Conservation (phyloP, 495 filamentous ascomycete genomes). For the Gamarada debralockiae region DNA sequence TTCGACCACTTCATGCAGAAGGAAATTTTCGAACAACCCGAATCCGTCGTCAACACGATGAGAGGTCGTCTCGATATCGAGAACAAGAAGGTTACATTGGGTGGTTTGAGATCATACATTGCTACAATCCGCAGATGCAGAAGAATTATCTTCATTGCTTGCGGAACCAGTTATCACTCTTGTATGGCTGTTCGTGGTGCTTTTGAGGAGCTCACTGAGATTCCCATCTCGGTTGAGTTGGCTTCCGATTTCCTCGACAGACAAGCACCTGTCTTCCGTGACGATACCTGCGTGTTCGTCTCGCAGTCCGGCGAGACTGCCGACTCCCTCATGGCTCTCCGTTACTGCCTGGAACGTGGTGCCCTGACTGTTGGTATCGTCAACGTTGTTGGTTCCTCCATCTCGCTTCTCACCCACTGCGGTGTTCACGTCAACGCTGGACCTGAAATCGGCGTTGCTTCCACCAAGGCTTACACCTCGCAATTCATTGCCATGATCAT, state of each 20-base stretch:
- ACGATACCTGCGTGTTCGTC: slow-evolving; percentile 98
- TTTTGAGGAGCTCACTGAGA: slow-evolving; percentile 97
- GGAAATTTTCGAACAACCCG: slow-evolving; percentile 99
- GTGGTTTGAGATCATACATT: slow-evolving; percentile 93
- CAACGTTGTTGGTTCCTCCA: slow-evolving; percentile 96
- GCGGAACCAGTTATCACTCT: slow-evolving; percentile 95
- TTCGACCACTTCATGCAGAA: slow-evolving; percentile 99
- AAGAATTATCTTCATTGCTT: slow-evolving; percentile 96
- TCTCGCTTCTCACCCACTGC: slow-evolving; percentile 96
- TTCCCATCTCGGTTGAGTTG: slow-evolving; percentile 93
- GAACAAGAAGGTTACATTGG: slow-evolving; percentile 91
- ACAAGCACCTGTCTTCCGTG: slow-evolving; percentile 97
- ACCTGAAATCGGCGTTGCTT: slow-evolving; percentile 97
- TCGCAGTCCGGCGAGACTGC: slow-evolving; percentile 98
- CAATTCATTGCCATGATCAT: slow-evolving; percentile 99
- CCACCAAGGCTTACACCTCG: slow-evolving; percentile 98
- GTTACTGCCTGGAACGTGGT: slow-evolving; percentile 95
- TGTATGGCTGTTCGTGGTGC: slow-evolving; percentile 98
- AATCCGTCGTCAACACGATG: slow-evolving; percentile 99
- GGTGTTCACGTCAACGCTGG: slow-evolving; percentile 99
- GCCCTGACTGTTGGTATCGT: slow-evolving; percentile 97
- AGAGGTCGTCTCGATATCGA: slow-evolving; percentile 91
- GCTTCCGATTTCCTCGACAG: slow-evolving; percentile 98
- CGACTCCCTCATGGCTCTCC: slow-evolving; percentile 95
- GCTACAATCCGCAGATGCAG: slow-evolving; percentile 93